Base-by-base conservation (phyloP, 192 early-diverging fungal genomes). In the Mortierella antarctica region DNA sequence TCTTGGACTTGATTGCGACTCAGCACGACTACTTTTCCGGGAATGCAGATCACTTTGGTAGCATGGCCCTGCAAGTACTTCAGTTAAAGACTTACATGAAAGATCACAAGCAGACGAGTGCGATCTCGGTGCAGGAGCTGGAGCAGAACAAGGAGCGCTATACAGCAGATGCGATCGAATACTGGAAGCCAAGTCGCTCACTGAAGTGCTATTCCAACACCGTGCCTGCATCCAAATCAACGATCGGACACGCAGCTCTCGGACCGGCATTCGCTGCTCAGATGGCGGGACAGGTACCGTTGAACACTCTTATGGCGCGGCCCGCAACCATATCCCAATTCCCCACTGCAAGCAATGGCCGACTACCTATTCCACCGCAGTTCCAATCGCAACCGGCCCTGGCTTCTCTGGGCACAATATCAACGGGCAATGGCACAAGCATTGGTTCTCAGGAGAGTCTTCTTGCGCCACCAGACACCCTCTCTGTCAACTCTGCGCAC, bases 1-100 rank as follows among this genome's bases (percentile, higher is more conserved):
- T 92, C 48, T 75, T 87, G 49, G 70, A 80, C 51, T 46, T 80
- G 58, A 68, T 80, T 10, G 77, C 77, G 15, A 72, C 77, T 5
- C 77, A 72, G 18, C 77, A 80, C 51, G 77, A 80, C 60, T 80
- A 71, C 42, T 80, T 80, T 50, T 80, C 77, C 18, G 77, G 70
- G 2, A 80, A 80, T 31, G 57, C 77, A 6, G 77, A 80, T 50
- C 77, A 80, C 39, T 80, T 72, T 50, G 77, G 65, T 53, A 72
- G 77, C 39, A 80, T 80, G 70, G 77, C 65, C 0, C 23, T 80
- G 17, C 77, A 80, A n/a, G 77, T 80, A 5, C 47, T 80, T 18
- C 77, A 80, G 55, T 23, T 80, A 17, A 80, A 80, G 49, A 80
- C 77, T 0, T 80, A 80, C 20, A 80, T 80, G 77, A 80, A 72